These are phyloP conservation scores for Solanum tarijense DNA, from an alignment of 257 asterid species.

Conservation along the genomic window DNA sequence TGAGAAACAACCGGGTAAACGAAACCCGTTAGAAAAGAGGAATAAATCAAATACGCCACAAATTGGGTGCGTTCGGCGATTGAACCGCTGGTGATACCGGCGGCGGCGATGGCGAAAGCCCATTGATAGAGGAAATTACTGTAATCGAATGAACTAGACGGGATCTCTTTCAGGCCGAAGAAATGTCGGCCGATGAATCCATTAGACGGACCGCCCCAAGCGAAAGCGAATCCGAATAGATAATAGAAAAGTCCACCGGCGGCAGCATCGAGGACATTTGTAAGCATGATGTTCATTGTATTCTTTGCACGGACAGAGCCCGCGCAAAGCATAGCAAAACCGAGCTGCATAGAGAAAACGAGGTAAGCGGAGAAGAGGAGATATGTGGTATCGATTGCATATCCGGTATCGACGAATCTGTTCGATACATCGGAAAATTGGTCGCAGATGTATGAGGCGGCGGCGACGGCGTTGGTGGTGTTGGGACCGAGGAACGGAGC, in stretches of 20 bases:
- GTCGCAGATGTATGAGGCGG: conserved; percentile 55
- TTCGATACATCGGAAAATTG: conserved; percentile 42
- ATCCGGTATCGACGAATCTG: conserved; percentile 40
- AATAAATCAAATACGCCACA: conserved; percentile 66
- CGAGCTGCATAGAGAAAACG: conserved; percentile 89
- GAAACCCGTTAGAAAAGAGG: conserved; percentile 69
- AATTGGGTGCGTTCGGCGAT: conserved; percentile 87
- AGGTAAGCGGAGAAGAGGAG: conserved; percentile 82
- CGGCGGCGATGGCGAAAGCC: conserved; percentile 98
- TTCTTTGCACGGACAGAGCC: conserved; percentile 91
- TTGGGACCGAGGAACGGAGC: conserved; percentile 63
- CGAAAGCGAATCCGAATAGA: conserved; percentile 81
- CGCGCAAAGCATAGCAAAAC: conserved; percentile 95
- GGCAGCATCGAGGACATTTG: conserved; percentile 93
- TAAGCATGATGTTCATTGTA: conserved; percentile 90
- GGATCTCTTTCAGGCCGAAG: conserved; percentile 53
- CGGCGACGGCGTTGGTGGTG: conserved; percentile 46
- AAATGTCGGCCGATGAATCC: conserved; percentile 78
- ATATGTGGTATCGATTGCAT: conserved; percentile 73
- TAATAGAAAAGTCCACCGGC: conserved; percentile 85
- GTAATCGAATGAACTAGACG: conserved; percentile 38
- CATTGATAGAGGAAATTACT: conserved; percentile 65
- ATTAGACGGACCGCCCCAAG: conserved; percentile 66
- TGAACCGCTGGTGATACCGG: conserved; percentile 89
- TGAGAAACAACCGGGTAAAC: conserved; percentile 88